Base-by-base conservation (phyloP, 768 basidiomycete genomes). In the Rhodotorula kratochvilovae region DNA sequence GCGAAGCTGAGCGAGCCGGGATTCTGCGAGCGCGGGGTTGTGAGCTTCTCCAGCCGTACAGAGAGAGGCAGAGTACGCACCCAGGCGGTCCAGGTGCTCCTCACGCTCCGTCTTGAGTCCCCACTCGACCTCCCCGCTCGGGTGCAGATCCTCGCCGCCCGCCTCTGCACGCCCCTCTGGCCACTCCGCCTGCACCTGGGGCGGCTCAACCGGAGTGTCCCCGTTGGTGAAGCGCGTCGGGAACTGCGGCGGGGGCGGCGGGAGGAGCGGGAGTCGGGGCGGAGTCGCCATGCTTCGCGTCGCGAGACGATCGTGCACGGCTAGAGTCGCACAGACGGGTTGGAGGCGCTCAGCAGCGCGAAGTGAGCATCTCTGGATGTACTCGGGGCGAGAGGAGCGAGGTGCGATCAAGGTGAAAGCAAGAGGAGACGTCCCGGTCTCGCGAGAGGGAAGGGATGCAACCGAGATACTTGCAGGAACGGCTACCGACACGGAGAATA, bases 71-170 rank as follows among this genome's bases (percentile, higher is more conserved):
- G 10, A 15, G 8, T 0, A 29, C 70, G 31, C 35, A 71, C 70
- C 70, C 3, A 71, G 61, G 0, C 31, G 35, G 33, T 71, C 56
- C 2, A 71, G 15, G 27, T 71, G 70, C 56, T 67, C 39, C 50
- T 71, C 70, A 3, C 48, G 25, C 1, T 63, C 57, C 23, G 70
- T 71, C 62, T 63, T 71, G 56, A 71, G 15, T 0, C 35, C 5
- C 70, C 70, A 70, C 48, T 50, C 48, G 12, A 13, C 42, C 17
- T 54, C 27, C 5, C 29, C 45, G 15, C 21, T 5, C 45, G 17
- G 45, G 19, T 48, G 46, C 19, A 8, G 5, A 25, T 50, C 48
- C 25, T 11, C 27, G 25, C 12, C 25, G 25, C 12, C 48, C 5
- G 12, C n/a, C 51, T 50, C 48, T 1, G 7, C 48, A 25, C 23